Evolutionary conservation across 1,139 yeast species (phyloP), one percentile per base, ranked within the genome.

Genomic region (Scheffersomyces insectosa): DNA sequence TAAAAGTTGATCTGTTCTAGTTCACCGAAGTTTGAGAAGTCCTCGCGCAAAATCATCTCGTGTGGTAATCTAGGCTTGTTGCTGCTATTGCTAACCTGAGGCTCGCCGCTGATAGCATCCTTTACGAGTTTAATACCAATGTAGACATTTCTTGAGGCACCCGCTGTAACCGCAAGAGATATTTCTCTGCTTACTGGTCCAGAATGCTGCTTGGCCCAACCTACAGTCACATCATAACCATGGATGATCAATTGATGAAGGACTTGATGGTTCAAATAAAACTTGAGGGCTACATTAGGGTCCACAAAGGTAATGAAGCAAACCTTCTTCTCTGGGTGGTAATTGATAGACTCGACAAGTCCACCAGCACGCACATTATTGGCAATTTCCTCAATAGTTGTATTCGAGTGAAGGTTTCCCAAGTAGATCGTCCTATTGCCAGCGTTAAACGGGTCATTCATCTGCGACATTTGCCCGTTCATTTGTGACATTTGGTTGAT

Each of bases 301-400:
- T 75, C 79, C 38, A 75, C 56, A 51, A 75, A 75, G 0, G 79
- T 73, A 33, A 75, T 67, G 46, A 75, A 75, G 52, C 79, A 74
- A 33, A 70, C 66, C 38, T 65, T 61, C 48, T 68, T 70, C 11
- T 65, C 72, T 1, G 70, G 71, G 46, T 61, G 66, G 50, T 55
- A 62, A 31, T 63, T 70, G 38, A 75, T 70, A 3, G 62, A 56
- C 49, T 73, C 79, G 3, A 75, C 75, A 41, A 75, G 59, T 1
- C 79, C 79, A 5, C 79, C 79, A 5, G 78, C 77, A 41, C 79
- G 60, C 16, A 74, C 75, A 48, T 74, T 74, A 45, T 74, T 74
- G 28, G 79, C 78, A 41, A 75, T 72, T 48, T 75, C 79, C 51
- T 74, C 79, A n/a, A 72, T 60, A 2, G 77, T 67, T 4, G 79